Conservation (phyloP, 768 basidiomycete genomes). For the Crassisporium funariophilum region DNA sequence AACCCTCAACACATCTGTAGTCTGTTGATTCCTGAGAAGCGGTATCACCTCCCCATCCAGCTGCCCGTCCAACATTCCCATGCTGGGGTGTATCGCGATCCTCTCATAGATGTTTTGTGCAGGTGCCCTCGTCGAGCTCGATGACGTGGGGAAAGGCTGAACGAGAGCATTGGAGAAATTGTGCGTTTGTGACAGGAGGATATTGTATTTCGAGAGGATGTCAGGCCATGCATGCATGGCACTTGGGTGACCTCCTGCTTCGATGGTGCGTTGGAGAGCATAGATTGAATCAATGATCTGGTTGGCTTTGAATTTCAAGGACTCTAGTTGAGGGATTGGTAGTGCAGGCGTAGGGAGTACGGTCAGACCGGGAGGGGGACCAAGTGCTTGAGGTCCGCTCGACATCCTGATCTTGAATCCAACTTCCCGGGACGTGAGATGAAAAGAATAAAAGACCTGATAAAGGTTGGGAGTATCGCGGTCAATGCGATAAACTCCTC, state of each 20-base stretch:
- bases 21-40: slow-evolving; percentile 78
- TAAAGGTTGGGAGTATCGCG: too few relatives aligned
- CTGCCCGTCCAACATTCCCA: slow-evolving; percentile 59
- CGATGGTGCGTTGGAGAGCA: slow-evolving; percentile 62
- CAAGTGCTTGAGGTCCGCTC: slow-evolving; percentile 2
- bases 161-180: slow-evolving; percentile 69
- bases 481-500: too few relatives aligned
- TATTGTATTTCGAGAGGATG: slow-evolving; percentile 82
- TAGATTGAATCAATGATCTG: slow-evolving; percentile 82
- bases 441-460: too few relatives aligned
- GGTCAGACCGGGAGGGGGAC: slow-evolving; percentile 9
- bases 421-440: too few relatives aligned
- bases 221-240: slow-evolving; percentile 87
- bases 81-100: slow-evolving; percentile 68
- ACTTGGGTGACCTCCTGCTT: slow-evolving; percentile 53
- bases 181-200: slow-evolving; percentile 81
- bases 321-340: slow-evolving; percentile 73
- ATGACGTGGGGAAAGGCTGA: slow-evolving; percentile 32
- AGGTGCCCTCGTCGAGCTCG: slow-evolving; percentile 17
- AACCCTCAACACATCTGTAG: slow-evolving; percentile 68
- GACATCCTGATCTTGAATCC: slow-evolving; percentile 1
- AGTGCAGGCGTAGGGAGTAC: slow-evolving; percentile 33
- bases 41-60: slow-evolving; percentile 76
- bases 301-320: slow-evolving; percentile 71
- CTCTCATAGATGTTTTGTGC: slow-evolving; percentile 55